These are phyloP conservation scores for Gossypium bickii DNA, from an alignment of 345 rosid genomes.

Conservation along the genomic window DNA sequence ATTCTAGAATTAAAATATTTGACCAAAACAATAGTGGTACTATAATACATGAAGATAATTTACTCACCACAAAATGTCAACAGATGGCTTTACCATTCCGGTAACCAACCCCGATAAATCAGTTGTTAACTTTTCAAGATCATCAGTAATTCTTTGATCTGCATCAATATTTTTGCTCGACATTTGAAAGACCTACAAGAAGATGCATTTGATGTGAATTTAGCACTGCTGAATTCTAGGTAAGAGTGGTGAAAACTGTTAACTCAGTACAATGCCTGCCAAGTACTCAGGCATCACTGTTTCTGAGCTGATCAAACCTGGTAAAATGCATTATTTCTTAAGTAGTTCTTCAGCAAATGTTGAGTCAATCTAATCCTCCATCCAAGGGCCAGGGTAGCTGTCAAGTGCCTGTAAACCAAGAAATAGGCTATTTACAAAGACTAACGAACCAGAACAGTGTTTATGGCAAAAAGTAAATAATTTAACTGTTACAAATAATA, in stretches of 20 bases:
- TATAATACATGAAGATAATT: slow-evolving; percentile 1
- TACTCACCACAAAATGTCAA: slow-evolving; percentile 90
- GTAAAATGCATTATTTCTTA: slow-evolving; percentile 93
- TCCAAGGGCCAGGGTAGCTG: slow-evolving; percentile 78
- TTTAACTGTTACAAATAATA: neutral
- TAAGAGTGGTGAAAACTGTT: neutral
- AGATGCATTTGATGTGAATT: slow-evolving; percentile 12
- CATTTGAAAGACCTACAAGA: slow-evolving; percentile 74
- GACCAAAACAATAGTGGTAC: slow-evolving; percentile 11
- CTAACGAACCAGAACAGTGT: too few relatives aligned
- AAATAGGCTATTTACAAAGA: neutral
- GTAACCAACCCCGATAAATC: slow-evolving; percentile 90
- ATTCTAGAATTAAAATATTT: neutral
- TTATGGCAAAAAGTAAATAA: too few relatives aligned
- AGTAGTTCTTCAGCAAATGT: slow-evolving; percentile 78
- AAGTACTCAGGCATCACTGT: neutral
- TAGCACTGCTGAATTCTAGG: neutral
- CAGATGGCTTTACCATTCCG: slow-evolving; percentile 98
- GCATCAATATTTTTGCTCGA: slow-evolving; percentile 86
- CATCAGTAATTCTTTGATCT: slow-evolving; percentile 93
- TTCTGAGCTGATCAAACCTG: slow-evolving; percentile 39
- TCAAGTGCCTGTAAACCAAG: slow-evolving; percentile 63
- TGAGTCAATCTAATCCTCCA: slow-evolving; percentile 95
- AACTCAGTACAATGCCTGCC: neutral
- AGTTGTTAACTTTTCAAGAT: slow-evolving; percentile 78